phyloP scores from a whole-genome alignment of 1,284 basidiomycete genomes.

The Marasmius fiardii region DNA sequence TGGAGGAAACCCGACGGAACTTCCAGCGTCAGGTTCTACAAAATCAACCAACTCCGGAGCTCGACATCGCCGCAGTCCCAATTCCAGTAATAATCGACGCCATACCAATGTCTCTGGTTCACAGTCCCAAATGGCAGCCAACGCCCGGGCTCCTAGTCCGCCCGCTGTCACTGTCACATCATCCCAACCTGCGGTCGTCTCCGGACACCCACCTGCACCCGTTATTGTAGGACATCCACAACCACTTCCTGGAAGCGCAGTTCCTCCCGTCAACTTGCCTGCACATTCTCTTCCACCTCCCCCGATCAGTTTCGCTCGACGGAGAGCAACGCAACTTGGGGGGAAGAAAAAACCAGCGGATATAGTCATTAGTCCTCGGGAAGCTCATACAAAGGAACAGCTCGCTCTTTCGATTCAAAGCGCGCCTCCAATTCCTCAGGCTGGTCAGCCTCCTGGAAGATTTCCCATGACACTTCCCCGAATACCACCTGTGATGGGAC shows the following conservation, averaged over 20 bases:
- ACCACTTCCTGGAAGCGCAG: slow-evolving; percentile 11
- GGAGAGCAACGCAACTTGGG: slow-evolving; percentile 60
- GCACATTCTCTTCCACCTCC: slow-evolving; percentile 54
- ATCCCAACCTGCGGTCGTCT: not conserved
- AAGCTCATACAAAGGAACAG: slow-evolving; percentile 48
- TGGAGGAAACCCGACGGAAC: slow-evolving; percentile 20
- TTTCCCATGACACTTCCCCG: slow-evolving; percentile 65
- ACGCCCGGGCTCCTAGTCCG: slow-evolving; percentile 28
- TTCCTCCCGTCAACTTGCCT: slow-evolving; percentile 20
- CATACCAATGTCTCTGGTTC: slow-evolving; percentile 13
- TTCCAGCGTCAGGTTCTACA: slow-evolving; percentile 18
- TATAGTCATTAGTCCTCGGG: slow-evolving; percentile 69
- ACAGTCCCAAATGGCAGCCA: slow-evolving; percentile 15
- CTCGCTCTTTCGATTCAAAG: slow-evolving; percentile 68
- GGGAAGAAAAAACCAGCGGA: slow-evolving; percentile 71
- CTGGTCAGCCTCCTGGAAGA: slow-evolving; percentile 37
- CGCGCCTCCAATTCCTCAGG: slow-evolving; percentile 62
- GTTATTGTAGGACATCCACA: slow-evolving; percentile 15
- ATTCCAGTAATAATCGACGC: slow-evolving; percentile 26
- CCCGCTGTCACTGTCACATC: slow-evolving; percentile 13
- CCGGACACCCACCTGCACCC: slow-evolving; percentile 16
- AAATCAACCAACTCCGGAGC: slow-evolving; percentile 17
- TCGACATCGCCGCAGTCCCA: slow-evolving; percentile 37
- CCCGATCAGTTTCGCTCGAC: slow-evolving; percentile 70
- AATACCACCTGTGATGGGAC: slow-evolving; percentile 50